phyloP scores from a whole-genome alignment of 1,139 yeast species.

The Candida anutae region DNA sequence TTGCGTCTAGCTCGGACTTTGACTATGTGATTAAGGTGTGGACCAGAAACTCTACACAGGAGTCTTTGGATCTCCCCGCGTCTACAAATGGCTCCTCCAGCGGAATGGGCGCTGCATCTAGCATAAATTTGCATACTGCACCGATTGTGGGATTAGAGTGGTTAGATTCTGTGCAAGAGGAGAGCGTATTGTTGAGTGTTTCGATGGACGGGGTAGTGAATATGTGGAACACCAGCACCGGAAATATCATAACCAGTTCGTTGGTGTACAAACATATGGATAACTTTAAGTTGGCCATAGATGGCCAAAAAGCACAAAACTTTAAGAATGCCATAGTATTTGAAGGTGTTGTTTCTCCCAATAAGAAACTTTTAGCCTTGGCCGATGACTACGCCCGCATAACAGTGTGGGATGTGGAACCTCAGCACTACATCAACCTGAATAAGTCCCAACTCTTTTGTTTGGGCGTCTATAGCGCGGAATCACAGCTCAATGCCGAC shows the following conservation, averaged over 20 bases:
- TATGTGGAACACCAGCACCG: slow-evolving; percentile 54
- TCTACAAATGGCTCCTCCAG: too few relatives aligned
- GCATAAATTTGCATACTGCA: slow-evolving; percentile 36
- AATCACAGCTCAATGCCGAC: too few relatives aligned
- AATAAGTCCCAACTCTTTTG: slow-evolving; percentile 13
- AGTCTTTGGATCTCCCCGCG: slow-evolving; percentile 22
- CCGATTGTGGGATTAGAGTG: slow-evolving; percentile 52
- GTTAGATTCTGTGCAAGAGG: slow-evolving; percentile 24
- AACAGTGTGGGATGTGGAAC: slow-evolving; percentile 42
- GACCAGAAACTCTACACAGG: slow-evolving; percentile 54
- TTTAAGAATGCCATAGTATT: slow-evolving; percentile 42
- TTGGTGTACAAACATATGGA: slow-evolving; percentile 17
- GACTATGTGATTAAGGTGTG: slow-evolving; percentile 68
- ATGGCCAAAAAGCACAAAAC: slow-evolving; percentile 10
- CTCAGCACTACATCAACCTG: slow-evolving; percentile 7
- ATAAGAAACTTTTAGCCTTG: slow-evolving; percentile 42
- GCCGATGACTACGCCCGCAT: slow-evolving; percentile 59
- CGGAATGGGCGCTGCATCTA: slow-evolving; percentile 7
- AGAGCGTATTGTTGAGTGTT: slow-evolving; percentile 22
- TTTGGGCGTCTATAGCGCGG: slow-evolving; percentile 16
- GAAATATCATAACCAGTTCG: slow-evolving; percentile 19
- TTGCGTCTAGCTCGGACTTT: slow-evolving; percentile 66
- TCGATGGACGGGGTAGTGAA: slow-evolving; percentile 69
- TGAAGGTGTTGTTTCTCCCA: slow-evolving; percentile 44
- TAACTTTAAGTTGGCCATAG: slow-evolving; percentile 12